Evolutionary conservation across 2,329 filamentous ascomycete species (phyloP).

Genomic region (Fusarium nelsonii): DNA sequence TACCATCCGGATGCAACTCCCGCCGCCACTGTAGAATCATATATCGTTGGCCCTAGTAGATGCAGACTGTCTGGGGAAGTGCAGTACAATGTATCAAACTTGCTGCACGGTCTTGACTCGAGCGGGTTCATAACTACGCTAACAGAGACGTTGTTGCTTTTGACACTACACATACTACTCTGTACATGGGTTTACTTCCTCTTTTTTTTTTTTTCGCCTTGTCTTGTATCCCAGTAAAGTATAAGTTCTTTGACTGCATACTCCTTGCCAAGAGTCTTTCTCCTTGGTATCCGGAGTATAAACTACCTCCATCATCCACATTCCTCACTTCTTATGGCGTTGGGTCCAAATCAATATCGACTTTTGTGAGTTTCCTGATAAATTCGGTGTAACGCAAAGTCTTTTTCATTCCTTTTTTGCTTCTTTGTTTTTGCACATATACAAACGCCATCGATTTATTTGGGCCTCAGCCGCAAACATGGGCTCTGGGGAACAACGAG

Average conservation of each 20-base stretch:
- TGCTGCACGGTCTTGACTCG: conserved; percentile 28
- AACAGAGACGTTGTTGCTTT: conserved; percentile 12
- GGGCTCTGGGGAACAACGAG: conserved; percentile 15
- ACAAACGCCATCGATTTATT: background rate
- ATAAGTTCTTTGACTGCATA: background rate
- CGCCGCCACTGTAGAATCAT: conserved; percentile 15
- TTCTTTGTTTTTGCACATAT: background rate
- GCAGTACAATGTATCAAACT: background rate
- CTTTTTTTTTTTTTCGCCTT: background rate
- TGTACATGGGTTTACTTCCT: background rate
- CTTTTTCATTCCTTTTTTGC: background rate
- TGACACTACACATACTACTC: conserved; percentile 3
- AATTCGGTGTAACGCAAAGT: conserved; percentile 6
- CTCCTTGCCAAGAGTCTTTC: background rate
- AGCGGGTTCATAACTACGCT: background rate
- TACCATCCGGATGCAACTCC: conserved; percentile 6
- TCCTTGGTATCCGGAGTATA: background rate
- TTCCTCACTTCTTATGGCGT: background rate
- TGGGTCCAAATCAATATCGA: background rate
- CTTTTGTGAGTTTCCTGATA: background rate
- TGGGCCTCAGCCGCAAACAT: conserved; percentile 1
- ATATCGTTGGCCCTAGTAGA: conserved; percentile 10
- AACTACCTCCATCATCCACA: background rate
- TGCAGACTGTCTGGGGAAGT: background rate
- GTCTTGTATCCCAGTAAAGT: background rate